Evolutionary conservation across 2,329 filamentous ascomycete genomes (phyloP).

Genomic region (Penicillium sclerotigenum): DNA sequence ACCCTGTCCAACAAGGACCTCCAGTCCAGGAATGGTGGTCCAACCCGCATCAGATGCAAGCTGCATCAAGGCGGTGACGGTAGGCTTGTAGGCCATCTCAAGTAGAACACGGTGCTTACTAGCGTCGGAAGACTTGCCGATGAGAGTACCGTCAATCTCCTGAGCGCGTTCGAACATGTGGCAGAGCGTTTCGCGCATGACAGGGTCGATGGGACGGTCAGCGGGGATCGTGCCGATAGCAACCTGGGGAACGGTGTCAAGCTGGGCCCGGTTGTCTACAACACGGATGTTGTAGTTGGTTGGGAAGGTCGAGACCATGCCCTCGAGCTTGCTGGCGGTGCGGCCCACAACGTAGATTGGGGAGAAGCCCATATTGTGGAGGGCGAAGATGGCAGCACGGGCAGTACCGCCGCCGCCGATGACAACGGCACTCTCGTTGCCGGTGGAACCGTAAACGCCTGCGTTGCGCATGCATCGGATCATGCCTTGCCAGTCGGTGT

Average conservation of each 20-base stretch:
- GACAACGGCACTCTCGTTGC: slow-evolving; percentile 63
- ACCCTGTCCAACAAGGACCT: slow-evolving; percentile 84
- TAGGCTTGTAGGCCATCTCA: slow-evolving; percentile 96
- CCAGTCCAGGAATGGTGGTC: slow-evolving; percentile 79
- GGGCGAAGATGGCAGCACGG: slow-evolving; percentile 82
- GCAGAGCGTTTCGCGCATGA: slow-evolving; percentile 64
- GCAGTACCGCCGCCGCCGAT: slow-evolving; percentile 91
- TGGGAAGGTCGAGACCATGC: slow-evolving; percentile 71
- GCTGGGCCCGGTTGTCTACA: slow-evolving; percentile 55
- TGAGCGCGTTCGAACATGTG: slow-evolving; percentile 49
- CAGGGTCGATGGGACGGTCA: slow-evolving; percentile 73
- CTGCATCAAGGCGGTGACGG: slow-evolving; percentile 78
- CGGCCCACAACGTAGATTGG: slow-evolving; percentile 87
- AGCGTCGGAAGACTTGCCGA: slow-evolving; percentile 30
- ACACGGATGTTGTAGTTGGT: slow-evolving; percentile 65
- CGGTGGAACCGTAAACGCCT: slow-evolving; percentile 53
- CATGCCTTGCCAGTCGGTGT: slow-evolving; percentile 97
- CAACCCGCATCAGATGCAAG: slow-evolving; percentile 75
- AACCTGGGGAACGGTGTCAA: slow-evolving; percentile 60
- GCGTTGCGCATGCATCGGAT: slow-evolving; percentile 69
- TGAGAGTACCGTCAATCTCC: slow-evolving; percentile 45
- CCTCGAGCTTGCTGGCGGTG: slow-evolving; percentile 63
- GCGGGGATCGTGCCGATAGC: slow-evolving; percentile 90
- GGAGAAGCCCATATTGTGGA: slow-evolving; percentile 76
- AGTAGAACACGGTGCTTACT: slow-evolving; percentile 62